Evolutionary conservation across 2,329 filamentous ascomycete species (phyloP).

Genomic region (Penicillium thymicola): DNA sequence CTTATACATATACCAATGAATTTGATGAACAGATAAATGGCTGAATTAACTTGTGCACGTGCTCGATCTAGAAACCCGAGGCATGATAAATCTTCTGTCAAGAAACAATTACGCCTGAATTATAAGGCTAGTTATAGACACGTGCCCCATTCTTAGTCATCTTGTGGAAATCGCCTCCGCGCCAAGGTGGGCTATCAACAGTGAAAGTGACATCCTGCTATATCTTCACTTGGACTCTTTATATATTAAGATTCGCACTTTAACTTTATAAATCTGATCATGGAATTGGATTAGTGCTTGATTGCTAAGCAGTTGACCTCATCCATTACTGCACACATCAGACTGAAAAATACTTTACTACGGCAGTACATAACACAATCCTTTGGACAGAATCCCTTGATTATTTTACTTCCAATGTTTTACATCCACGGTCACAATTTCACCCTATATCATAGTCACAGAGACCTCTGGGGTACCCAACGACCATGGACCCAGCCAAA

Average conservation of each 20-base stretch:
- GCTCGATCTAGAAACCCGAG: not conserved
- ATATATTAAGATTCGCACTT: not conserved
- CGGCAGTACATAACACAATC: not conserved
- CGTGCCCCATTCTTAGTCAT: conserved; percentile 2
- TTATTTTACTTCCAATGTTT: not conserved
- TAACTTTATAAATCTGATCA: no score
- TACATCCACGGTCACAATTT: not conserved
- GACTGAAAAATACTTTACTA: not conserved
- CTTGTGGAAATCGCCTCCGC: not conserved
- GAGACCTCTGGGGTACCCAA: not conserved
- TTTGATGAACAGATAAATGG: not conserved
- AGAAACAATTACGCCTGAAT: not conserved
- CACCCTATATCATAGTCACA: not conserved
- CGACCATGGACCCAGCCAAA: conserved; percentile 2
- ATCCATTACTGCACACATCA: not conserved
- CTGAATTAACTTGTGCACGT: not conserved
- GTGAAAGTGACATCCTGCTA: not conserved
- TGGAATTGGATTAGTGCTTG: not conserved
- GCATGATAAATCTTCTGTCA: not conserved
- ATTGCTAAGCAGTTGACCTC: not conserved
- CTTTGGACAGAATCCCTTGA: not conserved
- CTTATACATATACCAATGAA: not conserved
- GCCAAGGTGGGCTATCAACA: conserved; percentile 3
- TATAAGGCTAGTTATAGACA: not conserved
- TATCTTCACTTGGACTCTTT: not conserved